A percentile compares a stretch with the other conserved stretches of the same genome.
Evolutionary conservation across 2,329 filamentous ascomycete species (phyloP).

Genomic region (Fusarium luffae): DNA sequence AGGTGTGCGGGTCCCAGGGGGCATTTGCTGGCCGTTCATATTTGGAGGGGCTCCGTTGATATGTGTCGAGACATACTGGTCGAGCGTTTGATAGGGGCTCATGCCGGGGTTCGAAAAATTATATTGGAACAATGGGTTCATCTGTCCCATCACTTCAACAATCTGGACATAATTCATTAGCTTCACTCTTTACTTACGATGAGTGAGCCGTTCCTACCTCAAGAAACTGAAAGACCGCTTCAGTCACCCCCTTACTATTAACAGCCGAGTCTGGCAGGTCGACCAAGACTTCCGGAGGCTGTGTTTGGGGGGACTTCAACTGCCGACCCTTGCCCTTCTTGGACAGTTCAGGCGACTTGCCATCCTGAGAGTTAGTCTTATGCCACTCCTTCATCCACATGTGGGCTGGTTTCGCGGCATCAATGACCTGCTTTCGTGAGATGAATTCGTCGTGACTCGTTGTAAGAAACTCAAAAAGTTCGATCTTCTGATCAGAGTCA

Average conservation of each 20-base stretch:
- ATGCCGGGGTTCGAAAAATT: conserved; percentile 65
- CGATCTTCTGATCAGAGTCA: conserved; percentile 81
- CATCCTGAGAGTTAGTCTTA: conserved; percentile 66
- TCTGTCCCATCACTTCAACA: conserved; percentile 73
- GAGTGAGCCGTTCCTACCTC: conserved; percentile 60
- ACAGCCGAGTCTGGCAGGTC: conserved; percentile 69
- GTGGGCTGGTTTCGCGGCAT: conserved; percentile 70
- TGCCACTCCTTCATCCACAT: conserved; percentile 75
- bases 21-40: conserved; percentile 63
- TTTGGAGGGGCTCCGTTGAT: conserved; percentile 55
- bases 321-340: conserved; percentile 71
- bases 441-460: conserved; percentile 85
- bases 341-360: conserved; percentile 73
- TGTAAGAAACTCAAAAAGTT: conserved; percentile 85
- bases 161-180: conserved; percentile 57
- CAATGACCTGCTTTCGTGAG: conserved; percentile 72
- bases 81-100: conserved; percentile 67
- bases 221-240: conserved; percentile 71
- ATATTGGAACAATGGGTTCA: conserved; percentile 71
- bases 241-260: conserved; percentile 69
- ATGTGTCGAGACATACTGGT: conserved; percentile 66
- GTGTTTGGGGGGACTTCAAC: conserved; percentile 68
- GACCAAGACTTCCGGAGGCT: conserved; percentile 67
- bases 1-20: conserved; percentile 63
- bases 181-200: conserved; percentile 34